A percentile compares a stretch with the other conserved stretches of the same genome.
Evolutionary conservation across 1,284 basidiomycete species (phyloP).

Genomic region (Leccinum insolens): DNA sequence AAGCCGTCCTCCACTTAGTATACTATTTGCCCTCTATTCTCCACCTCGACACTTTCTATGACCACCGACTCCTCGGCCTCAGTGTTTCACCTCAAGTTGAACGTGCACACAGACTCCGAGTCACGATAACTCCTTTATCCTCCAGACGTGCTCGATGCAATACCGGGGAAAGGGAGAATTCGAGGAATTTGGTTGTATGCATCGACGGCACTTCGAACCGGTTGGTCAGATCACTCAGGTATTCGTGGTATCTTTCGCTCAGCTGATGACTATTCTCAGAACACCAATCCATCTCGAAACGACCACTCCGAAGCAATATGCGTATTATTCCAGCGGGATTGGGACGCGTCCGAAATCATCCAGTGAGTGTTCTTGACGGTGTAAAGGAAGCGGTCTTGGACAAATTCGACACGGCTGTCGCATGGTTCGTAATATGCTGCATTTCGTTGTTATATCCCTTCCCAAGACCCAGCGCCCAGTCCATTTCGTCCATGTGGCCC

Average conservation of each 20-base stretch:
- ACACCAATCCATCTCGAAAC: slow-evolving; percentile 30
- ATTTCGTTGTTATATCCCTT: neutral
- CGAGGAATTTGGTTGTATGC: slow-evolving; percentile 29
- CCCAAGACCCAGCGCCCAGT: neutral
- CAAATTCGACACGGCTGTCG: slow-evolving; percentile 31
- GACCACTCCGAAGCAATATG: slow-evolving; percentile 25
- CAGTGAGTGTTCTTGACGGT: slow-evolving; percentile 18
- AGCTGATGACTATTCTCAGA: neutral
- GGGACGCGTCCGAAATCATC: slow-evolving; percentile 36
- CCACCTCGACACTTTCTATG: neutral
- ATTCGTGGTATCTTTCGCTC: neutral
- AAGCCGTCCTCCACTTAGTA: neutral
- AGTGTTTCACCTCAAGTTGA: neutral
- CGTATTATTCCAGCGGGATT: slow-evolving; percentile 43
- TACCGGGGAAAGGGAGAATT: slow-evolving; percentile 2
- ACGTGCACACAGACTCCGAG: neutral
- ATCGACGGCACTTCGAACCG: neutral
- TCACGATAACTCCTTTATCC: neutral
- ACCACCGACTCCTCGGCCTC: neutral
- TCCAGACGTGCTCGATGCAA: slow-evolving; percentile 18
- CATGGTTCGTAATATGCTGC: slow-evolving; percentile 23
- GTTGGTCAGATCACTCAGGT: slow-evolving; percentile 30
- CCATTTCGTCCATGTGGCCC: slow-evolving; percentile 15
- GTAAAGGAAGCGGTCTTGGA: slow-evolving; percentile 17
- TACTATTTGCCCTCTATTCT: neutral